phyloP scores from a whole-genome alignment of 306 rosid species.

The Carpinus fangiana region DNA sequence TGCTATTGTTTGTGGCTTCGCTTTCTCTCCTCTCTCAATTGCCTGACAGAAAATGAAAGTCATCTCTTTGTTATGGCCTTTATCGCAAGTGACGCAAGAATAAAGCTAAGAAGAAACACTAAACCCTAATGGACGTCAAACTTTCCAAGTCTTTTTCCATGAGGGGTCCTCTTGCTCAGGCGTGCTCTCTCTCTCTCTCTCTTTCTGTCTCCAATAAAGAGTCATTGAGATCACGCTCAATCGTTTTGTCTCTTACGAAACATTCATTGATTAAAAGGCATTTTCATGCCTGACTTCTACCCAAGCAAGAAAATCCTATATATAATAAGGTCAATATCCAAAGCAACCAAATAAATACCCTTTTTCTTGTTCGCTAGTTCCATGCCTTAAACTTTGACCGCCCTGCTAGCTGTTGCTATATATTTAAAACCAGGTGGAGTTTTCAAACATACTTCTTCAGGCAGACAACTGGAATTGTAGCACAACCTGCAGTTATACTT shows the following conservation, averaged over 20 bases:
- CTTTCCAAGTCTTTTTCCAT: slow-evolving; percentile 7
- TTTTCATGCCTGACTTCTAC: slow-evolving; percentile 50
- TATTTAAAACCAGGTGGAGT: slow-evolving; percentile 4
- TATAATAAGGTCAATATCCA: slow-evolving; percentile 17
- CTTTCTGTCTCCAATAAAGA: slow-evolving; percentile 22
- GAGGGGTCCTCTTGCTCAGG: slow-evolving; percentile 19
- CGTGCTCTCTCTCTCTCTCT: slow-evolving; percentile 27
- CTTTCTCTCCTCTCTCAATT: slow-evolving; percentile 7
- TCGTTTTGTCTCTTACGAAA: slow-evolving; percentile 50
- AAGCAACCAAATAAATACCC: slow-evolving; percentile 14
- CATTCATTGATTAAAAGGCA: slow-evolving; percentile 56
- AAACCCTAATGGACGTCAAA: slow-evolving; percentile 7
- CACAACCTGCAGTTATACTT: no score
- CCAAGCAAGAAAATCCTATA: slow-evolving; percentile 33
- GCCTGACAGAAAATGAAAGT: not conserved
- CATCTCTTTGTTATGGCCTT: not conserved
- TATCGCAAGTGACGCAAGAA: slow-evolving; percentile 21
- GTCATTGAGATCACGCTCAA: slow-evolving; percentile 64
- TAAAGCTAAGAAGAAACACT: slow-evolving; percentile 1
- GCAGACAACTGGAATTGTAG: not conserved
- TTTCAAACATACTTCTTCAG: not conserved
- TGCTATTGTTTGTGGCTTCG: slow-evolving; percentile 3
- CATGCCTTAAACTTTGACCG: slow-evolving; percentile 6
- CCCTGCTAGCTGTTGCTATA: slow-evolving; percentile 2
- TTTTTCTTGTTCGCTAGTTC: no score